Percentiles rank a stretch among this genome's conserved stretches.
These are phyloP conservation scores for Xylaria sp. DNA, from an alignment of 2,329 filamentous ascomycete species.

Conservation along the genomic window DNA sequence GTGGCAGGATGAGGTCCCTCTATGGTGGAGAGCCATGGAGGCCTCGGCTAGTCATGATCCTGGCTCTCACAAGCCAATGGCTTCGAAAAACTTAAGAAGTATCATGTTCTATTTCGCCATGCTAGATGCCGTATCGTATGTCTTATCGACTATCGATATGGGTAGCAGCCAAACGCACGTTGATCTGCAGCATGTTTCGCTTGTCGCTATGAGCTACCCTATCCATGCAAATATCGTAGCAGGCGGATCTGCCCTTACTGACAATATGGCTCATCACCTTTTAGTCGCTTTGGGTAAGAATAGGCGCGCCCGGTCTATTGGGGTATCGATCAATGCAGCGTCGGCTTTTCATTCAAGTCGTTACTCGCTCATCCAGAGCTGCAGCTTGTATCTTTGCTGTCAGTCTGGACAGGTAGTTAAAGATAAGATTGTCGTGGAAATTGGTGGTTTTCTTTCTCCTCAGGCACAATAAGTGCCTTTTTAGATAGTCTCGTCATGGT, in stretches of 20 bases:
- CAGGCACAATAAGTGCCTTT: neutral
- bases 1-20: neutral
- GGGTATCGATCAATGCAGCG: slow-evolving; percentile 42
- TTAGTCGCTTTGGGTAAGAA: slow-evolving; percentile 22
- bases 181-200: neutral
- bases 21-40: slow-evolving; percentile 11
- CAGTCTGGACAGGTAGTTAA: neutral
- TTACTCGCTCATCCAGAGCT: slow-evolving; percentile 14
- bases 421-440: neutral
- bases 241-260: slow-evolving; percentile 4
- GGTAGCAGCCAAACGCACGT: neutral
- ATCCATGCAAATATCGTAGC: slow-evolving; percentile 10
- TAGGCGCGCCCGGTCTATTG: slow-evolving; percentile 41
- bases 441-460: neutral
- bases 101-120: slow-evolving; percentile 21
- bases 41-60: slow-evolving; percentile 13
- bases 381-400: neutral
- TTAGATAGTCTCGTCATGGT: neutral
- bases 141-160: slow-evolving; percentile 10
- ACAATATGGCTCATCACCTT: slow-evolving; percentile 9
- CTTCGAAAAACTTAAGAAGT: neutral
- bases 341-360: slow-evolving; percentile 26
- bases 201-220: neutral
- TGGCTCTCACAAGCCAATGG: slow-evolving; percentile 1
- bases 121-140: slow-evolving; percentile 9